Base-by-base conservation (phyloP, 257 asterid species). In the Nicotiana knightiana region DNA sequence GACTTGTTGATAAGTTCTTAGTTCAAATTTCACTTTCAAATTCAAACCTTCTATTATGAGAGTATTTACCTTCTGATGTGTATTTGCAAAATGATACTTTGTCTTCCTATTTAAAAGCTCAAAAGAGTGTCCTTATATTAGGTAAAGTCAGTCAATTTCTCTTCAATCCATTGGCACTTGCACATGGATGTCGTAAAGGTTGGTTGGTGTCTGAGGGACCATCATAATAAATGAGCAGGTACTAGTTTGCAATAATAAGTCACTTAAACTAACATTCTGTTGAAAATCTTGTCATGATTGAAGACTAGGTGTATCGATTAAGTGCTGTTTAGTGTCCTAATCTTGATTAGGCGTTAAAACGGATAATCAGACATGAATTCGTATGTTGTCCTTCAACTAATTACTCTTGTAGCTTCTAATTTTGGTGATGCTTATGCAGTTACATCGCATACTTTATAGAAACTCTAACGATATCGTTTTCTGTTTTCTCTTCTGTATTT, bases 401-500 rank as follows among this genome's bases (percentile, higher is more conserved):
- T 18, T 35, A 4, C 76, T 67, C 2, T n/a, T 35, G 30, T 35
- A 3, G 48, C 18, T 67, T 18, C 53, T 37, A 68, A n/a, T 70
- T 21, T 70, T n/a, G 11, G 58, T 70, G 77, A 68, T 68, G 58
- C 17, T 43, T 70, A 3, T 43, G 55, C 21, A 43, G 51, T 67
- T 55, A 39, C 57, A 4, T 46, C 18, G 6, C 5, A 2, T 68
- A 39, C 53, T 68, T 39, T 9, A 39, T 46, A 43, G 21, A 10
- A 71, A 43, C 78, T 71, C 37, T 15, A 21, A 26, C 15, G 12
- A 81, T 85, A 5, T 58, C 71, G 43, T 32, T 26, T 51, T 55
- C 81, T 62, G 33, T 30, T 24, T 51, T 51, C 81, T 63, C 4
- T 32, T 30, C 37, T 81, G 71, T 54, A 59, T 43, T 66, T 88